These are phyloP conservation scores for Plasmopara viticola DNA, from an alignment of 352 stramenopile genomes.

Conservation along the genomic window DNA sequence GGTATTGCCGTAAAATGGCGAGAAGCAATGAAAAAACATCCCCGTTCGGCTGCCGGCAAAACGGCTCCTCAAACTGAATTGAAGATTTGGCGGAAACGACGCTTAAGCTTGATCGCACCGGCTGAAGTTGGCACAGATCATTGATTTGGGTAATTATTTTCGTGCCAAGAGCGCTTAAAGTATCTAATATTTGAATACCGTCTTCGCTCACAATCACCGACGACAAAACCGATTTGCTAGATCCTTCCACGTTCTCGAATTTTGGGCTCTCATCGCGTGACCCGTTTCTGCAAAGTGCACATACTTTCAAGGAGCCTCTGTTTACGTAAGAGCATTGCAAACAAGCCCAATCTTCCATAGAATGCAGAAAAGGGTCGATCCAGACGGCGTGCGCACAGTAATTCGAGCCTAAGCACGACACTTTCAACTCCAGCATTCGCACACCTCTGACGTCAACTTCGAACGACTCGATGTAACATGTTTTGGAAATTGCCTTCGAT, in stretches of 20 bases:
- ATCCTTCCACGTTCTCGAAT: not conserved
- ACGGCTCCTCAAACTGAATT: slow-evolving; percentile 68
- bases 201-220: not conserved
- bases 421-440: slow-evolving; percentile 73
- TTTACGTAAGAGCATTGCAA: slow-evolving; percentile 61
- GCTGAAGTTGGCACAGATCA: slow-evolving; percentile 23
- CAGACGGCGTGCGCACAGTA: slow-evolving; percentile 74
- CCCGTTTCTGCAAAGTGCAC: slow-evolving; percentile 41
- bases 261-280: slow-evolving; percentile 14
- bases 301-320: slow-evolving; percentile 46
- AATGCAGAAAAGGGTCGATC: slow-evolving; percentile 65
- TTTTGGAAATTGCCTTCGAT: slow-evolving; percentile 50
- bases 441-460: slow-evolving; percentile 48
- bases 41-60: slow-evolving; percentile 58
- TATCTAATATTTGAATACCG: slow-evolving; percentile 3
- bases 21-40: slow-evolving; percentile 48
- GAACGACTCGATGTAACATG: slow-evolving; percentile 39
- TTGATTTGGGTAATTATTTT: slow-evolving; percentile 28
- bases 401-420: slow-evolving; percentile 68
- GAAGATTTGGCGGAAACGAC: slow-evolving; percentile 5
- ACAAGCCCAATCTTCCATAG: slow-evolving; percentile 70
- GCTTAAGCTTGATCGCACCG: slow-evolving; percentile 1
- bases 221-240: slow-evolving; percentile 1
- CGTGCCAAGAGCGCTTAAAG: slow-evolving; percentile 16
- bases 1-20: slow-evolving; percentile 40